A percentile compares a stretch with the other conserved stretches of the same genome.
These are phyloP conservation scores for Talaromyces thailandensis DNA, from an alignment of 495 filamentous ascomycete species.

Conservation along the genomic window DNA sequence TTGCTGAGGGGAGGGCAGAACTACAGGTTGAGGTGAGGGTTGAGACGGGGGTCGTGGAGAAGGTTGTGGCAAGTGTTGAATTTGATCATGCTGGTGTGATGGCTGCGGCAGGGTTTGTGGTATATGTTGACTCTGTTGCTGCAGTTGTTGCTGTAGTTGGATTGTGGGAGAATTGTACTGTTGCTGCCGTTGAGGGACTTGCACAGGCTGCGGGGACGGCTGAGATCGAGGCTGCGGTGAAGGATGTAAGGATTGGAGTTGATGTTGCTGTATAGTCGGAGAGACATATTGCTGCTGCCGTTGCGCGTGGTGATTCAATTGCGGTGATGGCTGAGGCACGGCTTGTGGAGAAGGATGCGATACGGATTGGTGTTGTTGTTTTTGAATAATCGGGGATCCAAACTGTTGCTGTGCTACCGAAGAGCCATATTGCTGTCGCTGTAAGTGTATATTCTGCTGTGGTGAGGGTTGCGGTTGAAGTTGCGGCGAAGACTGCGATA, in stretches of 20 bases:
- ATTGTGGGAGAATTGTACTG: not conserved
- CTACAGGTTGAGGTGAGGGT: not conserved
- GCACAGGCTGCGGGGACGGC: not conserved
- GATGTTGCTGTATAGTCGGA: not conserved
- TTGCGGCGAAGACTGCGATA: slow-evolving; percentile 9
- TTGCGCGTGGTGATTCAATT: not conserved
- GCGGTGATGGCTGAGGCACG: slow-evolving; percentile 6
- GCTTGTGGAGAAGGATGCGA: slow-evolving; percentile 4
- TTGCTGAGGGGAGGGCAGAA: not conserved
- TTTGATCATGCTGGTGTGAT: slow-evolving; percentile 12
- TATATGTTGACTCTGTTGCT: slow-evolving; percentile 4
- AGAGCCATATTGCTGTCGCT: slow-evolving; percentile 7
- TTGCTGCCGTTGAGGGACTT: slow-evolving; percentile 4
- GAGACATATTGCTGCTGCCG: slow-evolving; percentile 3
- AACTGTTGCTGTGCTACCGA: not conserved
- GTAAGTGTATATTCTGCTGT: slow-evolving; percentile 2
- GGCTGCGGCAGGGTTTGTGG: slow-evolving; percentile 12
- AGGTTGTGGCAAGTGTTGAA: slow-evolving; percentile 12
- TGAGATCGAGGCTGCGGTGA: not conserved
- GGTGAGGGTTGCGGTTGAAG: not conserved
- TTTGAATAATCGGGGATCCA: not conserved
- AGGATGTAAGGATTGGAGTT: not conserved
- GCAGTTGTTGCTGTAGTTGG: slow-evolving; percentile 10
- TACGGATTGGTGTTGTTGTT: not conserved
- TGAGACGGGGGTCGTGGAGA: slow-evolving; percentile 14